Evolutionary conservation across 1,139 yeast genomes (phyloP).

Genomic region (Taphrina wiesneri): DNA sequence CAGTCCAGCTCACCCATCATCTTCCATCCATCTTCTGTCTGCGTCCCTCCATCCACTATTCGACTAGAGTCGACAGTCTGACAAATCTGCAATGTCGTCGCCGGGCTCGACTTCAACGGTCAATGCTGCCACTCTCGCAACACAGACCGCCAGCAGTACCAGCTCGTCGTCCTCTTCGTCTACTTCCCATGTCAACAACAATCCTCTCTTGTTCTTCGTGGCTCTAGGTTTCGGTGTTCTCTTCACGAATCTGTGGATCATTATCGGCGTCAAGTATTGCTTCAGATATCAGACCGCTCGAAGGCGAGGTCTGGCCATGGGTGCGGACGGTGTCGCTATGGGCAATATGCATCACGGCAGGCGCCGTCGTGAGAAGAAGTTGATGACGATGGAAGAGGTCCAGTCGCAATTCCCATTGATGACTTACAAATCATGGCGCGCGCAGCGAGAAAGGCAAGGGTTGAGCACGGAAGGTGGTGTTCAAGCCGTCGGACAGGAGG

Average conservation of each 20-base stretch:
- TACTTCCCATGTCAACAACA: slow-evolving; percentile 3
- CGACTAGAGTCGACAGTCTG: too few relatives aligned
- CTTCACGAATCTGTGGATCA: slow-evolving; percentile 47
- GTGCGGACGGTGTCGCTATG: slow-evolving; percentile 31
- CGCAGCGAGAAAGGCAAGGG: slow-evolving; percentile 38
- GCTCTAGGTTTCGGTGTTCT: slow-evolving; percentile 49
- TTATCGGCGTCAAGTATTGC: slow-evolving; percentile 47
- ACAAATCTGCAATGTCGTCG: background rate
- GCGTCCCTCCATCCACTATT: too few relatives aligned
- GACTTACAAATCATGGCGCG: slow-evolving; percentile 51
- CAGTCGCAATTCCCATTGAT: slow-evolving; percentile 66
- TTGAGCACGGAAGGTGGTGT: slow-evolving; percentile 38
- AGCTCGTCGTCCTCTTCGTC: slow-evolving; percentile 32
- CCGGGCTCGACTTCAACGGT: slow-evolving; percentile 2
- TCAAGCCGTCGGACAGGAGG: slow-evolving; percentile 27
- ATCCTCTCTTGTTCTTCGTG: slow-evolving; percentile 46
- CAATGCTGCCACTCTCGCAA: background rate
- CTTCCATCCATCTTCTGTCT: too few relatives aligned
- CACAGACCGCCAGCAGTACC: slow-evolving; percentile 9
- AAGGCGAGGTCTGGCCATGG: slow-evolving; percentile 26
- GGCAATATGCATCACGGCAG: slow-evolving; percentile 36
- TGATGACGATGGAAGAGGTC: slow-evolving; percentile 60
- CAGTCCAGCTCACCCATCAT: too few relatives aligned
- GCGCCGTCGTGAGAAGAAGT: slow-evolving; percentile 44
- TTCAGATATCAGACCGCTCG: slow-evolving; percentile 41